Base-by-base conservation (phyloP, 495 filamentous ascomycete species). In the Penicillium argentinense region DNA sequence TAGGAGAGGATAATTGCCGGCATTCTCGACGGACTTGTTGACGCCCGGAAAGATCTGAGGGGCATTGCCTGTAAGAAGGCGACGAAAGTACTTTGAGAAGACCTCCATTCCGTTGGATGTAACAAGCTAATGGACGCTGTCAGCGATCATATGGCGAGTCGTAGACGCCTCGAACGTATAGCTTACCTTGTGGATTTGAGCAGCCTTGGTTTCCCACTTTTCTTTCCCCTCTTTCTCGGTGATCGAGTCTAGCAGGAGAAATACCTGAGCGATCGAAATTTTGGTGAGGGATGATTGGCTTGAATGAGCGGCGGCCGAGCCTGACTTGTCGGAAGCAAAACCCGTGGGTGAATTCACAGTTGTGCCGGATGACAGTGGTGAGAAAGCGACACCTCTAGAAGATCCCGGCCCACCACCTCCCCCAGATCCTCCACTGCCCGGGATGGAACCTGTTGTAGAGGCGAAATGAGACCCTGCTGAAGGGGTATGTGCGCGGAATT, bases 101-200 rank as follows among this genome's bases (percentile, higher is more conserved):
- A 93, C 89, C 74, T 96, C 91, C 91, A 96, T 96, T 62, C 89
- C 89, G 91, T 93, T 82, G 51, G 90, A 89, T 78, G 93, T 86
- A 63, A 96, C 83, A 54, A 97, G 81, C 90, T 96, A 55, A 19
- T 27, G 47, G n/a, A 37, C 6, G 17, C 39, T 41, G 32, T 66
- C 21, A 64, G 53, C 24, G 23, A 23, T 27, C 4, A 14, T 2
- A 39, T 12, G 8, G n/a, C 9, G 14, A 32, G 18, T 26, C 3
- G 11, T 27, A 30, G 9, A 1, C 11, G n/a, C n/a, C n/a, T n/a
- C 1, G 16, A n/a, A 16, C 4, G 9, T 14, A 12, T 4, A n/a
- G 60, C 79, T 56, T 76, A 96, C 92, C 80, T 90, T 95, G 58
- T 83, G 82, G 56, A 99, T 86, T 64, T 92, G 88, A 60, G 93